phyloP scores from a whole-genome alignment of 2,329 filamentous ascomycete species.

The Colletotrichum scovillei region DNA sequence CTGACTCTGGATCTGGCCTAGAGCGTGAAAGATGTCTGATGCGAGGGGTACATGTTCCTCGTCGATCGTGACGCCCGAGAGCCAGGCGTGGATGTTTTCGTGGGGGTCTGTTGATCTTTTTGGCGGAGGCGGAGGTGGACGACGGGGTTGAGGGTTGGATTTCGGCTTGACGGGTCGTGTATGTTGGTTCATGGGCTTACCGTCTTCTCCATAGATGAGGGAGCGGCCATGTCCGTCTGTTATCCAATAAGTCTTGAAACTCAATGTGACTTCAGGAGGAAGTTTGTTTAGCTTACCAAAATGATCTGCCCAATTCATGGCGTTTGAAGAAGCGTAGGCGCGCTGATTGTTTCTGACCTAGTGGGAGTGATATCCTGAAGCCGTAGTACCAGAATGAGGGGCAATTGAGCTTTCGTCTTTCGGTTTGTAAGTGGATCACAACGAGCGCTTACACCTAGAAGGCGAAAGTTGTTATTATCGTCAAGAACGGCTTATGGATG shows the following conservation, averaged over 20 bases:
- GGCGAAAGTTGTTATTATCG: neutral
- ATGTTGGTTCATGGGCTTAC: neutral
- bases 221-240: neutral
- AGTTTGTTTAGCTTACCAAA: neutral
- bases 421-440: neutral
- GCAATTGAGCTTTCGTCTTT: neutral
- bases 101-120: neutral
- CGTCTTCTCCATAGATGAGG: slow-evolving; percentile 15
- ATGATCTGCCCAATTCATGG: slow-evolving; percentile 17
- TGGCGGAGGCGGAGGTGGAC: neutral
- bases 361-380: neutral
- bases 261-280: neutral
- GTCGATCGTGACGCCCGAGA: slow-evolving; percentile 19
- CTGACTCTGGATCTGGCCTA: neutral
- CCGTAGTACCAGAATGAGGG: too few relatives aligned
- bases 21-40: slow-evolving; percentile 7
- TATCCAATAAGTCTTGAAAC: too few relatives aligned
- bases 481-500: neutral
- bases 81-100: slow-evolving; percentile 24
- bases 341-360: neutral
- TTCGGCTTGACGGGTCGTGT: neutral
- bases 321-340: neutral
- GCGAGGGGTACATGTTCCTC: slow-evolving; percentile 18
- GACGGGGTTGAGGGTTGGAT: neutral
- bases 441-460: neutral